A percentile compares a stretch with the other conserved stretches of the same genome.
phyloP scores from a whole-genome alignment of 129 eudicot species.

The Chrysanthemum makinoi region DNA sequence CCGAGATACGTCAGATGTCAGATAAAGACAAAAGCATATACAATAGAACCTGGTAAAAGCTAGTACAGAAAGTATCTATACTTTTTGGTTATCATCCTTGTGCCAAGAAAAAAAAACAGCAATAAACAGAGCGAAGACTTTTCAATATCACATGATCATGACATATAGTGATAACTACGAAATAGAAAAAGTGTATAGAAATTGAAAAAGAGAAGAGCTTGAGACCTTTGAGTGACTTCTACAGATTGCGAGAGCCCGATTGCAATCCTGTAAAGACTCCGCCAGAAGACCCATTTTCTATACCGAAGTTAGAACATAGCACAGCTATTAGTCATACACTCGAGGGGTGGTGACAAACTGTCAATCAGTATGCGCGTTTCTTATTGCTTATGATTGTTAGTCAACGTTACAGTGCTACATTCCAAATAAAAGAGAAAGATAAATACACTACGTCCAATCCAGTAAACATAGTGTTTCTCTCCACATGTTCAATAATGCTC shows the following conservation, averaged over 20 bases:
- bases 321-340: slow-evolving; percentile 1
- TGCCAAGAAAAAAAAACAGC: background rate
- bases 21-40: slow-evolving; percentile 6
- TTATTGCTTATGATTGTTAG: background rate
- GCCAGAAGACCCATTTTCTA: slow-evolving; percentile 64
- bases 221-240: slow-evolving; percentile 75
- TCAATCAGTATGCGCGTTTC: background rate
- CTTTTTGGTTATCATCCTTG: slow-evolving; percentile 4
- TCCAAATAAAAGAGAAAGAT: background rate
- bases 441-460: slow-evolving; percentile 5
- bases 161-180: background rate
- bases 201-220: slow-evolving; percentile 14
- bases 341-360: background rate
- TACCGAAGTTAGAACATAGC: slow-evolving; percentile 19
- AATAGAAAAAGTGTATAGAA: slow-evolving; percentile 6
- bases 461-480: background rate
- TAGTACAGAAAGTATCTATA: background rate
- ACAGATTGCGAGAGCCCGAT: slow-evolving; percentile 54
- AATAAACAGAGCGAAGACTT: slow-evolving; percentile 16
- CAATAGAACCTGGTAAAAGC: slow-evolving; percentile 5
- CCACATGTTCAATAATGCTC: slow-evolving; percentile 5
- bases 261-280: slow-evolving; percentile 78
- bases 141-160: slow-evolving; percentile 8
- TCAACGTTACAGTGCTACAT: background rate
- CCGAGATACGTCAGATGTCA: slow-evolving; percentile 11